Conservation (phyloP, 768 basidiomycete genomes). For the Glaciozyma antarctica region DNA sequence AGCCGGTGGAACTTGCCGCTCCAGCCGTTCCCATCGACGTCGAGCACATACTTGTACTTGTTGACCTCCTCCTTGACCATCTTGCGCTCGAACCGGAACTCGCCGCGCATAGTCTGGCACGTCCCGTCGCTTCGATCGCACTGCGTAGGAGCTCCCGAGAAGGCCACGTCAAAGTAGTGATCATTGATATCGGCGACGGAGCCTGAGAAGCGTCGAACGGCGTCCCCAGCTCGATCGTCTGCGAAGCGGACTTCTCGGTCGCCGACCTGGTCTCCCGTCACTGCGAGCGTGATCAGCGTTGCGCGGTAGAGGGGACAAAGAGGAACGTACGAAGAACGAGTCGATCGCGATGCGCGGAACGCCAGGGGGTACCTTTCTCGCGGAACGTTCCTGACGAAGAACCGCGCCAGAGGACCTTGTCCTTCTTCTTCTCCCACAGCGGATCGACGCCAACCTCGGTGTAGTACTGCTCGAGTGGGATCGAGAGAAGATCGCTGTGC, state of each 20-base stretch:
- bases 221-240: slow-evolving; percentile 5
- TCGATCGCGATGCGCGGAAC: slow-evolving; percentile 43
- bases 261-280: slow-evolving; percentile 28
- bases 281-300: not conserved
- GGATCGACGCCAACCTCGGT: slow-evolving; percentile 76
- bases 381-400: slow-evolving; percentile 76
- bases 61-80: slow-evolving; percentile 52
- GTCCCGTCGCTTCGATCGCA: slow-evolving; percentile 30
- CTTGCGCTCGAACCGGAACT: slow-evolving; percentile 21
- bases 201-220: slow-evolving; percentile 3
- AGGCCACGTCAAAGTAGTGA: slow-evolving; percentile 32
- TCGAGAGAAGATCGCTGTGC: slow-evolving; percentile 80
- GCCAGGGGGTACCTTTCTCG: slow-evolving; percentile 44
- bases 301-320: no score
- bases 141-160: slow-evolving; percentile 28
- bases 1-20: slow-evolving; percentile 15
- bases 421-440: slow-evolving; percentile 78
- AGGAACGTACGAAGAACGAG: slow-evolving; percentile 40
- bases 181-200: slow-evolving; percentile 7
- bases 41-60: slow-evolving; percentile 47
- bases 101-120: slow-evolving; percentile 18
- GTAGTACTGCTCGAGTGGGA: slow-evolving; percentile 88
- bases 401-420: slow-evolving; percentile 80
- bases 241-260: slow-evolving; percentile 15
- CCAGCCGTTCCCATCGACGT: slow-evolving; percentile 32